Evolutionary conservation across 2,329 filamentous ascomycete species (phyloP).

Genomic region (Esteya vermicola): DNA sequence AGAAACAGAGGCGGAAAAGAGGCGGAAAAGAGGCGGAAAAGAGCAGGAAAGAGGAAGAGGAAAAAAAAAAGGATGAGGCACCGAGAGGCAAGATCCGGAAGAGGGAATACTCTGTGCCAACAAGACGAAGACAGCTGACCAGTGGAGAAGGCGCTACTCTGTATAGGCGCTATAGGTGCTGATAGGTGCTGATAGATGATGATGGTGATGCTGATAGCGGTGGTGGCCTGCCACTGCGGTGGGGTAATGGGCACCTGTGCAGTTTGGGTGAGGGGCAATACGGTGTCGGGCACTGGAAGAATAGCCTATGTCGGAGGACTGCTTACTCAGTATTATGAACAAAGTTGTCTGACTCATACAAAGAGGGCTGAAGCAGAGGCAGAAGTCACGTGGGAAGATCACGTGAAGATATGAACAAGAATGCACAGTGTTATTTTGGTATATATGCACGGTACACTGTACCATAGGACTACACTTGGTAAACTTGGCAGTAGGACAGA

Average conservation of each 20-base stretch:
- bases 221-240: too few species aligned
- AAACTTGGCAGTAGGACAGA: too few species aligned
- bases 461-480: too few species aligned
- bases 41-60: background rate
- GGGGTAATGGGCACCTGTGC: slow-evolving; percentile 4
- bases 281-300: background rate
- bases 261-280: slow-evolving; percentile 2
- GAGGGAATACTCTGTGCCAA: too few species aligned
- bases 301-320: background rate
- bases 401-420: too few species aligned
- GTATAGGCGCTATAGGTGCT: background rate
- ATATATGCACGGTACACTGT: too few species aligned
- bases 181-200: slow-evolving; percentile 1
- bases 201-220: background rate
- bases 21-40: background rate
- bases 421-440: too few species aligned
- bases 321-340: too few species aligned
- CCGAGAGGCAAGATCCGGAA: too few species aligned
- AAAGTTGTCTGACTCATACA: background rate
- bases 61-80: background rate
- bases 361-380: too few species aligned
- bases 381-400: too few species aligned
- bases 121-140: background rate
- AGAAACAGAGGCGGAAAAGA: background rate
- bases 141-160: too few species aligned